These are phyloP conservation scores for Colletotrichum shisoi DNA, from an alignment of 2,329 filamentous ascomycete species.

Conservation along the genomic window DNA sequence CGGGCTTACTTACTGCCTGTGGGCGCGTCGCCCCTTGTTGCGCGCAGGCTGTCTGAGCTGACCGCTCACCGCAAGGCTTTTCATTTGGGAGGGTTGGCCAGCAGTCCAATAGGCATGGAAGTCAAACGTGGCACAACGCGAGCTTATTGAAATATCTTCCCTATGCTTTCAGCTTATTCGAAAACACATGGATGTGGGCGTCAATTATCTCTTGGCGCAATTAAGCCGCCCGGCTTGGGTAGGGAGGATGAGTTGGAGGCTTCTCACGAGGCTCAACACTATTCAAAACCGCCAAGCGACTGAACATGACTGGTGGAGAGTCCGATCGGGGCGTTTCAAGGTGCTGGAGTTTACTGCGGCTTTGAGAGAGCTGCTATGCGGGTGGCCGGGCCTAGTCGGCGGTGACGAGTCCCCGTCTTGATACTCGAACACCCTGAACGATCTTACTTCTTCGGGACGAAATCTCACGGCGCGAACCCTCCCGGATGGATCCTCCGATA, in stretches of 20 bases:
- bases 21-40: neutral
- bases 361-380: neutral
- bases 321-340: neutral
- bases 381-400: neutral
- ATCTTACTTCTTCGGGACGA: constrained; percentile 8
- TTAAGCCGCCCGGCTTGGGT: neutral
- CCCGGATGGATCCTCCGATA: neutral
- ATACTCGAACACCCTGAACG: neutral
- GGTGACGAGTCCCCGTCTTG: neutral
- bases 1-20: neutral
- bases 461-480: constrained; percentile 17
- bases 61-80: neutral
- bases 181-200: no score
- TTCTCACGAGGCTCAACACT: no score
- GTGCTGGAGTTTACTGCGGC: neutral
- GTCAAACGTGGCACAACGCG: neutral
- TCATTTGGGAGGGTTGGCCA: neutral
- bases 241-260: no score
- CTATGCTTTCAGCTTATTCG: neutral
- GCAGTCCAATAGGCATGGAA: no score
- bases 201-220: no score
- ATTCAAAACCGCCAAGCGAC: no score
- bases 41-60: neutral
- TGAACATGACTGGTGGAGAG: no score
- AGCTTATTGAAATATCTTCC: neutral